These are phyloP conservation scores for Physcia stellaris DNA, from an alignment of 495 filamentous ascomycete genomes.

Conservation along the genomic window DNA sequence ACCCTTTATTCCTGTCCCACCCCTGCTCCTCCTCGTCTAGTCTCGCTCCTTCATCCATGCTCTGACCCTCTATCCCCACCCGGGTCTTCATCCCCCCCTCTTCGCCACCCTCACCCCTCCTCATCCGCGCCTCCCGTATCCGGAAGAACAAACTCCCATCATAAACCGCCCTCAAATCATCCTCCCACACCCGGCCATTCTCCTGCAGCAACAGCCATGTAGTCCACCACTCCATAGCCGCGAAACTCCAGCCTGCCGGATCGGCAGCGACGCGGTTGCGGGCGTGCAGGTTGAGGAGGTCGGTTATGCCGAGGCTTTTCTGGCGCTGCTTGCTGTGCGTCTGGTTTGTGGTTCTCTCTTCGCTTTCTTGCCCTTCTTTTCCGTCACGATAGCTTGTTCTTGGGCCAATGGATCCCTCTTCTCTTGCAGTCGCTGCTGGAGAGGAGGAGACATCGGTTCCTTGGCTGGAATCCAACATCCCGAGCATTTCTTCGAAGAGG, in stretches of 20 bases:
- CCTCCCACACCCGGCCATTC: slow-evolving; percentile 31
- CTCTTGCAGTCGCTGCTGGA: too few species aligned
- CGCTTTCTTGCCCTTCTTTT: not conserved
- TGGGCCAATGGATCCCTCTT: too few species aligned
- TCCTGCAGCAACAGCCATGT: slow-evolving; percentile 36
- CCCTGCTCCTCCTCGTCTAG: too few species aligned
- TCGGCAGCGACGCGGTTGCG: slow-evolving; percentile 16
- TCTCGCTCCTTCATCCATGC: too few species aligned
- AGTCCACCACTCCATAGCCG: slow-evolving; percentile 26
- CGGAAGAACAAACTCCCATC: slow-evolving; percentile 27
- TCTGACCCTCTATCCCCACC: too few species aligned
- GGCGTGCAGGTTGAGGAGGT: slow-evolving; percentile 3
- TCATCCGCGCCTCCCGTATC: slow-evolving; percentile 8
- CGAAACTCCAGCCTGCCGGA: slow-evolving; percentile 7
- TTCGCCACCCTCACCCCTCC: too few species aligned
- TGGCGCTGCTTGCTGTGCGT: not conserved
- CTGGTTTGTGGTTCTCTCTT: not conserved
- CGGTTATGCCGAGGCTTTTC: not conserved
- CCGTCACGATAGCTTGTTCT: too few species aligned
- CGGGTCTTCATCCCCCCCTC: too few species aligned
- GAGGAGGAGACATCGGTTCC: too few species aligned
- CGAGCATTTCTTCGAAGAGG: slow-evolving; percentile 44
- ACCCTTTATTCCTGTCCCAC: not conserved
- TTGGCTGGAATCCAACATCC: slow-evolving; percentile 34
- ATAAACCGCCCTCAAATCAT: slow-evolving; percentile 29